Evolutionary conservation across 2,329 filamentous ascomycete species (phyloP).

Genomic region (Diaporthe citriasiana): DNA sequence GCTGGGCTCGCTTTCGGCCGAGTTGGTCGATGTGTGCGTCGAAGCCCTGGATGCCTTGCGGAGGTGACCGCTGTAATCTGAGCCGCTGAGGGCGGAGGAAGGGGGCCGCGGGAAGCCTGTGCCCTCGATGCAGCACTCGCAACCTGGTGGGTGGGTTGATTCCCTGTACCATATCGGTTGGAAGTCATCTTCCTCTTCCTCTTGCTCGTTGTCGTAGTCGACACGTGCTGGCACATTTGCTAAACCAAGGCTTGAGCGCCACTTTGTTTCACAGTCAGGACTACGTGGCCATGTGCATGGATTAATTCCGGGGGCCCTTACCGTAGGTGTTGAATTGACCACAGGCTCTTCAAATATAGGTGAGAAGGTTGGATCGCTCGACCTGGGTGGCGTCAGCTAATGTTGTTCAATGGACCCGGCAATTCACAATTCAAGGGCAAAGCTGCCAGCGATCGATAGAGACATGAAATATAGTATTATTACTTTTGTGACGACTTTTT

Average conservation of each 20-base stretch:
- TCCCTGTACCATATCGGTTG: conserved; percentile 28
- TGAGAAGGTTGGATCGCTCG: conserved; percentile 20
- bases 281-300: not conserved
- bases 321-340: conserved; percentile 15
- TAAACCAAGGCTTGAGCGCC: conserved; percentile 27
- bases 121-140: conserved; percentile 31
- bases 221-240: conserved; percentile 6
- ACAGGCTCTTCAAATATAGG: conserved; percentile 28
- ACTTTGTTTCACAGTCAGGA: conserved; percentile 6
- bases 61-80: not conserved
- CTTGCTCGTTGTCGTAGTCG: not conserved
- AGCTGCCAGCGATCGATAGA: too few relatives aligned
- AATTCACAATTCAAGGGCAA: not conserved
- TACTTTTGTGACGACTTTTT: conserved; percentile 28
- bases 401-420: not conserved
- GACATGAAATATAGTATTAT: not conserved
- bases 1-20: not conserved
- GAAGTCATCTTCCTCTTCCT: not conserved
- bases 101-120: conserved; percentile 22
- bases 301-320: not conserved
- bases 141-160: not conserved
- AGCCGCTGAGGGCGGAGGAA: not conserved
- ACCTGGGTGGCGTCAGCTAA: conserved; percentile 11
- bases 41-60: conserved; percentile 11
- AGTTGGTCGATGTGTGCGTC: not conserved